Evolutionary conservation across 768 basidiomycete species (phyloP), one percentile per base, ranked within the genome.

Genomic region (Hemileccinum impolitum): DNA sequence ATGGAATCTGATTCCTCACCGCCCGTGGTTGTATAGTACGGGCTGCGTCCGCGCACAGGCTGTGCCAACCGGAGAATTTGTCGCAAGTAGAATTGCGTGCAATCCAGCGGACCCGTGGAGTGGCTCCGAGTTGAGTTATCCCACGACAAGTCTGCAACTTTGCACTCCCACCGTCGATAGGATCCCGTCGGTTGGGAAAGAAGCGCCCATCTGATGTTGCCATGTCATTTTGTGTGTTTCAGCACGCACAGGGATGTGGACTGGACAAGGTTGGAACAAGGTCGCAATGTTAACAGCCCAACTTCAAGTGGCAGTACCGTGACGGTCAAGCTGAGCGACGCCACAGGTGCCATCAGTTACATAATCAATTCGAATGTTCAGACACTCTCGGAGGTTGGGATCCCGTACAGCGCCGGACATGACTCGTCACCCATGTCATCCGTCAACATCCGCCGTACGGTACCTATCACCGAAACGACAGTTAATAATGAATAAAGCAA

Each of bases 311-410:
- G 64, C 64, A 17, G 59, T 65, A 43, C 50, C 8, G 8, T 14
- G 39, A 28, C 26, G 26, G 9, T 8, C 11, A 30, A 23, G 66
- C 64, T 58, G 58, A 28, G 61, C 55, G 45, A 51, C 59, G 64
- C 61, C 53, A 61, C 62, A 36, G 18, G 41, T 42, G 32, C 53
- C 61, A 65, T 68, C 64, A 67, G 54, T 23, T 55, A 53, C 46
- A n/a, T 38, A 60, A 60, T 53, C 51, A 41, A 25, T 36, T 39
- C 9, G 4, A 49, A 42, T 28, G 26, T 47, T 35, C 37, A 36
- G 57, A 35, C n/a, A 23, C 17, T n/a, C 34, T 34, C 23, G 34
- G 23, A 50, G n/a, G 34, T 46, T 32, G 18, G 25, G 45, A 32
- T 48, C 17, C 31, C 37, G 28, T 26, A 35, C 43, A 4, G 31